Base-by-base conservation (phyloP, 345 rosid genomes). In the Gossypium stocksii region DNA sequence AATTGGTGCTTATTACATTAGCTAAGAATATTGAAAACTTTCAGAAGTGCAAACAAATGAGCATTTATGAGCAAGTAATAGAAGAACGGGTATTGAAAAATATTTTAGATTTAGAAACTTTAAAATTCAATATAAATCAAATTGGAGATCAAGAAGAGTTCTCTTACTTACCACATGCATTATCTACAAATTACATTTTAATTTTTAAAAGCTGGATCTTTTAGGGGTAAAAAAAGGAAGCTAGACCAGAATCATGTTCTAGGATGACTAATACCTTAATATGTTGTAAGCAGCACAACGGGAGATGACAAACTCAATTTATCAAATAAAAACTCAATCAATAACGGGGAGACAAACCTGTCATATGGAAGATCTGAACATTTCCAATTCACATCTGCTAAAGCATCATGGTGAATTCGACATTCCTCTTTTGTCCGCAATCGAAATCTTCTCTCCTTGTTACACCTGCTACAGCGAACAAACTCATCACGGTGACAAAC, bases 361-460 rank as follows among this genome's bases (percentile, higher is more conserved):
- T 93, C 90, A 78, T 86, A 87, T 14, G 93, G 89, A 54, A 81
- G 82, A 79, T 93, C 89, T 60, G 91, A 81, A 78, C 98, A 93
- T 75, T 89, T 85, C 99, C 97, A 95, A 60, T 88, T 88, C 27
- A 79, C 82, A 75, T 87, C 89, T 45, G 86, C 89, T 80, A 85
- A 75, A 74, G 98, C 97, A 84, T 91, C 94, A 83, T 95, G 99
- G 83, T 93, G 87, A 74, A 86, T 59, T 9, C 90, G 86, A 68
- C 99, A 95, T 77, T 93, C 97, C 76, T 84, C 97, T 82, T 85
- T 90, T 60, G 89, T 85, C 46, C 94, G 82, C 79, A 91, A 66
- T 29, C 97, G 87, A 77, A 95, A 93, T 83, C 99, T 86, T 58
- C 99, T 87, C 76, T 90, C 93, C 82, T 95, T 95, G 69, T 87